Evolutionary conservation across 2,329 filamentous ascomycete genomes (phyloP).

Genomic region (Graphilbum fragrans): DNA sequence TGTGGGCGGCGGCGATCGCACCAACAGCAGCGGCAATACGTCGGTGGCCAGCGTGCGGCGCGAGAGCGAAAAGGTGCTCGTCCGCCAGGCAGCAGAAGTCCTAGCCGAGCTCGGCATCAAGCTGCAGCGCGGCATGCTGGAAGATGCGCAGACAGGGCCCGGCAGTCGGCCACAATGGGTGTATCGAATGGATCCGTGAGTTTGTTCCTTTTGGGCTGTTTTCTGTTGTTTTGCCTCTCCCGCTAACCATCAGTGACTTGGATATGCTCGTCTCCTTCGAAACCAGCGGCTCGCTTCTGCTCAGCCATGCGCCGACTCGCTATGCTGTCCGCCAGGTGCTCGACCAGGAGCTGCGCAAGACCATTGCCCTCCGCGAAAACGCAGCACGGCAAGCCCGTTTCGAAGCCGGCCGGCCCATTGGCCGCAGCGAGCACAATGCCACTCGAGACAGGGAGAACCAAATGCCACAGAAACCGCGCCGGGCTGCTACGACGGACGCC

Average conservation of each 20-base stretch:
- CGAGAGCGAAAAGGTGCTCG: slow-evolving; percentile 70
- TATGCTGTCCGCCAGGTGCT: slow-evolving; percentile 90
- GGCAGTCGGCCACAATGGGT: slow-evolving; percentile 56
- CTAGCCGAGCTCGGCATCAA: slow-evolving; percentile 73
- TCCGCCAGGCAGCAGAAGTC: slow-evolving; percentile 66
- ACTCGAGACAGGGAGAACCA: not conserved
- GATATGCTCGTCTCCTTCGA: slow-evolving; percentile 68
- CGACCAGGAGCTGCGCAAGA: slow-evolving; percentile 76
- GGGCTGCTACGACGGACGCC: slow-evolving; percentile 15
- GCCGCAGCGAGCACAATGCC: slow-evolving; percentile 10
- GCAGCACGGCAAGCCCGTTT: slow-evolving; percentile 55
- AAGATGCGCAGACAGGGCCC: slow-evolving; percentile 32
- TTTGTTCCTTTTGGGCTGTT: slow-evolving; percentile 14
- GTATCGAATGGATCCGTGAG: slow-evolving; percentile 90
- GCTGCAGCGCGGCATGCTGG: slow-evolving; percentile 71
- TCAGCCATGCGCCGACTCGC: slow-evolving; percentile 60
- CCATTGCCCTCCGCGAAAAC: slow-evolving; percentile 53
- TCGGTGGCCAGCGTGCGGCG: slow-evolving; percentile 68
- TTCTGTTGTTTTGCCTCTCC: not conserved
- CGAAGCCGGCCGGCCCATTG: slow-evolving; percentile 32
- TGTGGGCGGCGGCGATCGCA: slow-evolving; percentile 50
- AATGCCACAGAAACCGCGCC: too few species aligned
- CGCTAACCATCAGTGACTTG: slow-evolving; percentile 39
- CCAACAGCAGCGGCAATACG: slow-evolving; percentile 50
- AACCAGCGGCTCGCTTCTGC: slow-evolving; percentile 43